Evolutionary conservation across 140 eudicot genomes (phyloP).

Genomic region (Senecio squalidus): DNA sequence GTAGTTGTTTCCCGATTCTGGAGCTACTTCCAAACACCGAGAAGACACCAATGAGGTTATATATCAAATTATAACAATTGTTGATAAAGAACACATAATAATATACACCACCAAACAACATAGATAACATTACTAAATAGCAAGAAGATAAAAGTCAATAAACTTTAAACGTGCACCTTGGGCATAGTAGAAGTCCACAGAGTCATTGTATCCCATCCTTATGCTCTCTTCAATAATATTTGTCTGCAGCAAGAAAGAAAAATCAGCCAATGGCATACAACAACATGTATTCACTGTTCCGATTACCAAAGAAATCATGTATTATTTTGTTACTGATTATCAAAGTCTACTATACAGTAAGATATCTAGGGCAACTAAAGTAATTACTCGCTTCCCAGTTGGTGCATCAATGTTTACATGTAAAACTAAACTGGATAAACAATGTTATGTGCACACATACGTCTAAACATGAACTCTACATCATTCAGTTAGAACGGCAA

Average conservation of each 20-base stretch:
- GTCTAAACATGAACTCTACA: neutral
- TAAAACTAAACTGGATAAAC: no score
- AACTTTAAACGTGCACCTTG: slow-evolving; percentile 91
- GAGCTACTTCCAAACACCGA: slow-evolving; percentile 83
- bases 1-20: slow-evolving; percentile 81
- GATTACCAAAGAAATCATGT: neutral
- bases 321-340: neutral
- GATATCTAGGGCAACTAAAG: neutral
- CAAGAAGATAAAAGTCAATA: no score
- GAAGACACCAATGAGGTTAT: neutral
- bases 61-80: neutral
- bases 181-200: slow-evolving; percentile 86
- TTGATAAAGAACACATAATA: slow-evolving; percentile 20
- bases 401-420: no score
- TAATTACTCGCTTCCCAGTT: neutral
- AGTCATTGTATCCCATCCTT: slow-evolving; percentile 93
- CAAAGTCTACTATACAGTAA: neutral
- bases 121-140: no score
- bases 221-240: slow-evolving; percentile 82
- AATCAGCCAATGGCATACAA: neutral
- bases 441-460: no score
- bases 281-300: neutral
- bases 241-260: slow-evolving; percentile 43
- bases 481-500: neutral
- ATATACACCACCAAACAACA: slow-evolving; percentile 88